phyloP scores from a whole-genome alignment of 176 grass and related monocot genomes.

The Bolboschoenus planiculmis region DNA sequence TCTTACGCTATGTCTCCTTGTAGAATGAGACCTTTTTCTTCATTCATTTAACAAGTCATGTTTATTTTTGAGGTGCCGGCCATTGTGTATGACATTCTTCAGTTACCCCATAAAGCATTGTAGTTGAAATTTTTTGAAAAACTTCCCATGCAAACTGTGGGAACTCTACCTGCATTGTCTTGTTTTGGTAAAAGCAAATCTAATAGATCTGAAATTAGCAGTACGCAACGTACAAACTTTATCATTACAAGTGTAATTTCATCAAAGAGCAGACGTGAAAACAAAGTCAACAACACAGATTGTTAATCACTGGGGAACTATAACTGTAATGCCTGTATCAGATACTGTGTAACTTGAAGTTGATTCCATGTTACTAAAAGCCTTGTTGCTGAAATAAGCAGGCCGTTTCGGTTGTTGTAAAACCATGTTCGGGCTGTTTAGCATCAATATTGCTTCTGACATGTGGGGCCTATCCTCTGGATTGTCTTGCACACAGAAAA shows the following conservation, averaged over 20 bases:
- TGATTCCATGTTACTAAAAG: constrained; percentile 32
- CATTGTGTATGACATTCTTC: not conserved
- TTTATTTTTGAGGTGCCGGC: not conserved
- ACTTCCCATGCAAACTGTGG: not conserved
- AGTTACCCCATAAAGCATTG: not conserved
- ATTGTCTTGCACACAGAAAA: constrained; percentile 66
- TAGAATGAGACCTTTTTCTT: not conserved
- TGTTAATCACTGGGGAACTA: constrained; percentile 33
- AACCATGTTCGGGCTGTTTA: constrained; percentile 34
- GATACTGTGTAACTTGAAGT: constrained; percentile 33
- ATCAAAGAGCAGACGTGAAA: not conserved
- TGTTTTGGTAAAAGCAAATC: not conserved
- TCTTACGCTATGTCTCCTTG: not conserved
- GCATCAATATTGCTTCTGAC: constrained; percentile 46
- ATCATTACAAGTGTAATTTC: not conserved
- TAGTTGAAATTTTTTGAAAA: not conserved
- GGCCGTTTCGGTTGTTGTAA: constrained; percentile 42
- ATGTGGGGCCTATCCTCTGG: constrained; percentile 59
- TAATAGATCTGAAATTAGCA: not conserved
- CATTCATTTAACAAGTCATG: not conserved
- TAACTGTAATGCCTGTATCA: constrained; percentile 35
- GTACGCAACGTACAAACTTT: not conserved
- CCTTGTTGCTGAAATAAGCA: constrained; percentile 33
- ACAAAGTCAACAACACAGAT: not conserved
- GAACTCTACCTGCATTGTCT: not conserved